Percentiles rank a stretch among this genome's conserved stretches.
phyloP scores from a whole-genome alignment of 306 rosid genomes.

The Gleditsia sinensis region DNA sequence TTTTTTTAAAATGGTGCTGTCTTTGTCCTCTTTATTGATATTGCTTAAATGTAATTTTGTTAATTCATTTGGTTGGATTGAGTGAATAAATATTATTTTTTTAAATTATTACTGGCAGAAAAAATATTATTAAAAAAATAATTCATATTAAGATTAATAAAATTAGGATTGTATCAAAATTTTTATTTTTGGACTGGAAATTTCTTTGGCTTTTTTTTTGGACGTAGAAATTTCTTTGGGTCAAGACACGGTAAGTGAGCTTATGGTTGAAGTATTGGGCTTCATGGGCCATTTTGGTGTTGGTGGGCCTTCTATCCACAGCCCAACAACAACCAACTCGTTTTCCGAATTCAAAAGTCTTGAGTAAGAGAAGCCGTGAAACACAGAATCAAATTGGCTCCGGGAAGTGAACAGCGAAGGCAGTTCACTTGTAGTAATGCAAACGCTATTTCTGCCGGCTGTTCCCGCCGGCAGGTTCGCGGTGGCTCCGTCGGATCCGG shows the following conservation, averaged over 20 bases:
- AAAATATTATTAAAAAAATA: too few relatives aligned
- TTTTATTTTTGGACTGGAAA: too few relatives aligned
- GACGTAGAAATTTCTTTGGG: too few relatives aligned
- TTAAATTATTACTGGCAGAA: too few relatives aligned
- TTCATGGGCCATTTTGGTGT: background rate
- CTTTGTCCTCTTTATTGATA: background rate
- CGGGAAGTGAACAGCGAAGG: conserved; percentile 15
- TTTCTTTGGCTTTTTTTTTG: too few relatives aligned
- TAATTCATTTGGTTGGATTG: too few relatives aligned
- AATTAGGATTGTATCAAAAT: too few relatives aligned
- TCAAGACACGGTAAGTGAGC: too few relatives aligned
- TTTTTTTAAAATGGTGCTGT: background rate
- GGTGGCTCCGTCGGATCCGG: conserved; percentile 21
- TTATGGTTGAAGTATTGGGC: too few relatives aligned
- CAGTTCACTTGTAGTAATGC: conserved; percentile 52
- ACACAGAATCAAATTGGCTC: background rate
- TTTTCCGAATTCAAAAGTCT: background rate
- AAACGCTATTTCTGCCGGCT: conserved; percentile 69
- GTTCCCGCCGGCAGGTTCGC: conserved; percentile 48
- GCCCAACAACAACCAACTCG: background rate
- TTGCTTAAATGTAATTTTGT: too few relatives aligned
- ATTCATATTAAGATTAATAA: too few relatives aligned
- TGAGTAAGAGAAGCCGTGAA: background rate
- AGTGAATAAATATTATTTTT: too few relatives aligned
- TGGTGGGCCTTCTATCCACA: background rate